Conservation (phyloP, 345 rosid species). For the Salix dunnii region DNA sequence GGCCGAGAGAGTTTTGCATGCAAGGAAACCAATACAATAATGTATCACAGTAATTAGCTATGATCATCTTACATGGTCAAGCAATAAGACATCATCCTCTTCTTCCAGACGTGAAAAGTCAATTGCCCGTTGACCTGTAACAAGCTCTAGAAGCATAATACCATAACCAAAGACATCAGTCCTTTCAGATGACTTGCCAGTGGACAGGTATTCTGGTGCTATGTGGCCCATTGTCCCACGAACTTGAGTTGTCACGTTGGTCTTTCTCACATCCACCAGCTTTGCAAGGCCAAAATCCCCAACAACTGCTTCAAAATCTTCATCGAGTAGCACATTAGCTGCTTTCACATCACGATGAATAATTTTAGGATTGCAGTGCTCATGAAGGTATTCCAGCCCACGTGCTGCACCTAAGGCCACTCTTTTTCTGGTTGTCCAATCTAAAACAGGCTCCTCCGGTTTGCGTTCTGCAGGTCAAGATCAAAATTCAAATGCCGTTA, state of each 20-base stretch:
- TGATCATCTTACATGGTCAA: constrained; percentile 68
- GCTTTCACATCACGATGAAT: constrained; percentile 98
- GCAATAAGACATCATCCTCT: constrained; percentile 88
- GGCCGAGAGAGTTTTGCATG: not conserved
- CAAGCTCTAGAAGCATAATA: constrained; percentile 94
- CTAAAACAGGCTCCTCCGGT: constrained; percentile 72
- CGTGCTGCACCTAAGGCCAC: constrained; percentile 93
- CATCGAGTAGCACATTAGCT: constrained; percentile 89
- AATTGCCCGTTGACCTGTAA: constrained; percentile 96
- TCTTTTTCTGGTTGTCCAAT: constrained; percentile 76
- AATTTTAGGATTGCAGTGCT: constrained; percentile 94
- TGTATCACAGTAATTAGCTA: not conserved
- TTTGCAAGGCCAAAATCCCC: constrained; percentile 98
- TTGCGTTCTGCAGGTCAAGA: constrained; percentile 59
- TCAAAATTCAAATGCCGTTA: not conserved
- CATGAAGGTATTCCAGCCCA: constrained; percentile 95
- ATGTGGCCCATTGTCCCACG: constrained; percentile 99
- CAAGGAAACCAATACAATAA: not conserved
- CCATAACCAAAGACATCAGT: constrained; percentile 98
- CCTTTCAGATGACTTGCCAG: constrained; percentile 92
- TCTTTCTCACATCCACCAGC: constrained; percentile 80
- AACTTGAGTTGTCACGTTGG: constrained; percentile 93
- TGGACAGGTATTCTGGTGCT: constrained; percentile 94
- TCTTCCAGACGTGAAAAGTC: constrained; percentile 96
- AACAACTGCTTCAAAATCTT: constrained; percentile 94